phyloP scores from a whole-genome alignment of 2,329 filamentous ascomycete species.

The Alternaria sp. region DNA sequence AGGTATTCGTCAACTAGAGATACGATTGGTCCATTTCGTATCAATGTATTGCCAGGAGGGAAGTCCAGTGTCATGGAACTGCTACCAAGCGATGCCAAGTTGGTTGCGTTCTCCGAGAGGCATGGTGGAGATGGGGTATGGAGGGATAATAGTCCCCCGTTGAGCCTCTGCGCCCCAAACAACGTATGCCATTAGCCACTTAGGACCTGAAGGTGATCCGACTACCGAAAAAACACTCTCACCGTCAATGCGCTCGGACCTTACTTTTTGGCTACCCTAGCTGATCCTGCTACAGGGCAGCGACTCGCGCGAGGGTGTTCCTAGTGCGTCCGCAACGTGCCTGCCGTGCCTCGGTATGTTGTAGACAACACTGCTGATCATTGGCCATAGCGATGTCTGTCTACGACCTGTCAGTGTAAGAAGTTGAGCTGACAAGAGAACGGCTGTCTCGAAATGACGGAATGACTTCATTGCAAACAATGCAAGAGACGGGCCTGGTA shows the following conservation, averaged over 20 bases:
- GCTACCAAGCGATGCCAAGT: conserved; percentile 3
- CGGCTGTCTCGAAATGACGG: conserved; percentile 2
- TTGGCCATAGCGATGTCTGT: conserved; percentile 6
- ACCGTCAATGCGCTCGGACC: neutral
- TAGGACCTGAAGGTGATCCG: neutral
- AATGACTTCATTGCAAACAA: neutral
- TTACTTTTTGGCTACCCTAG: conserved; percentile 9
- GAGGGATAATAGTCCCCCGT: neutral
- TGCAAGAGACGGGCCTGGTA: neutral
- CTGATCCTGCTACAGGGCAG: conserved; percentile 7
- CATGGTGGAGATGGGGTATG: conserved; percentile 1
- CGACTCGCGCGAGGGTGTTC: conserved; percentile 3
- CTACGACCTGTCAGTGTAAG: conserved; percentile 11
- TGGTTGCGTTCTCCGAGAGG: neutral
- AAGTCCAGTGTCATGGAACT: neutral
- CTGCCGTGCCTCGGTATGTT: conserved; percentile 9
- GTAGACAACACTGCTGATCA: neutral
- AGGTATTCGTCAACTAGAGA: neutral
- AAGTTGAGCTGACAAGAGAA: conserved; percentile 6
- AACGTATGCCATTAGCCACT: neutral
- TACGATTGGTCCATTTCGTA: conserved; percentile 9
- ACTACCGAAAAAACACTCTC: conserved; percentile 3
- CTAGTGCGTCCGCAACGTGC: neutral
- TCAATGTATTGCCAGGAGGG: conserved; percentile 1
- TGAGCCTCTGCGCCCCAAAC: neutral